phyloP scores from a whole-genome alignment of 2,329 filamentous ascomycete genomes.

The Neopestalotiopsis sp. region DNA sequence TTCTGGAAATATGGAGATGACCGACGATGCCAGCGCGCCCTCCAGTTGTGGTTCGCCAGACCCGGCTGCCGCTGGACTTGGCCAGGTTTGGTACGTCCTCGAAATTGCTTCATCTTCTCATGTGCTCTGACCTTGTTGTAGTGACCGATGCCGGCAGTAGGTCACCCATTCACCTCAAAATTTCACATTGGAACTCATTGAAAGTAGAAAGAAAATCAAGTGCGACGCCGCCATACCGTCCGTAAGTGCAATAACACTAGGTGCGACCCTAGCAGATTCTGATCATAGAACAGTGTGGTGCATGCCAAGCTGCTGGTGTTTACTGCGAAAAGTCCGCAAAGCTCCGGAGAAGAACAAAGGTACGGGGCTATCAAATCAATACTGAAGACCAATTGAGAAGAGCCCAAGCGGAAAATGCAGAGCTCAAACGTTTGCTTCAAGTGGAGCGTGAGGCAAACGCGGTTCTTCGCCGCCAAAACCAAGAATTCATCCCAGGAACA shows the following conservation, averaged over 20 bases:
- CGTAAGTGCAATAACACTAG: neutral
- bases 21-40: neutral
- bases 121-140: neutral
- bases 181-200: neutral
- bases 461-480: neutral
- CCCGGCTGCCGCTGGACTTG: neutral
- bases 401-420: conserved; percentile 13
- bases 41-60: neutral
- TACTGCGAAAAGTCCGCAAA: conserved; percentile 7
- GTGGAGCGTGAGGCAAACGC: neutral
- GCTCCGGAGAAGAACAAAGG: conserved; percentile 16
- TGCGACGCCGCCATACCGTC: conserved; percentile 14
- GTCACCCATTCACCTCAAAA: neutral
- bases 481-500: neutral
- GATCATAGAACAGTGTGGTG: neutral
- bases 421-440: conserved; percentile 8
- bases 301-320: conserved; percentile 4
- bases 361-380: conserved; percentile 12
- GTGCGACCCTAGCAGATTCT: neutral
- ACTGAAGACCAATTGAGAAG: neutral
- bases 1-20: neutral
- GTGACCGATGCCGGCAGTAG: conserved; percentile 10
- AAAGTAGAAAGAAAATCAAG: conserved; percentile 12
- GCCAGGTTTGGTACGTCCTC: conserved; percentile 13
- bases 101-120: neutral